Percentiles rank a stretch among this genome's conserved stretches.
phyloP scores from a whole-genome alignment of 2,329 filamentous ascomycete species.

The Calycina marina region DNA sequence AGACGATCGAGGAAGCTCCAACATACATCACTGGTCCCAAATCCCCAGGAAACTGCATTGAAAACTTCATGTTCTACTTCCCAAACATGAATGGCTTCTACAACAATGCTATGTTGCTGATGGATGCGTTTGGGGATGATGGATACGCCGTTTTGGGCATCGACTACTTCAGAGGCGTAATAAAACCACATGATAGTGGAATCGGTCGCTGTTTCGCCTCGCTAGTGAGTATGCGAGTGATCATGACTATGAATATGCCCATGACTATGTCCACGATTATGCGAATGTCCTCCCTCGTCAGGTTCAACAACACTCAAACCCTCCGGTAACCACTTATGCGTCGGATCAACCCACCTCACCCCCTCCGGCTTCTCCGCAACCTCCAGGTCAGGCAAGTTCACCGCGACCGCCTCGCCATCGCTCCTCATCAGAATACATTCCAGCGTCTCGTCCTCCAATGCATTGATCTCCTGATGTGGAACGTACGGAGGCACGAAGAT shows the following conservation, averaged over 20 bases:
- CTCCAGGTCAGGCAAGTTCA: conserved; percentile 29
- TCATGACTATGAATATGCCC: neutral
- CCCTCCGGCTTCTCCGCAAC: conserved; percentile 28
- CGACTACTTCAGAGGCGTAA: conserved; percentile 32
- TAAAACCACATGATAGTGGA: no score
- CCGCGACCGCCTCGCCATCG: conserved; percentile 29
- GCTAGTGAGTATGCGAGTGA: neutral
- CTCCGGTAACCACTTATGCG: conserved; percentile 17
- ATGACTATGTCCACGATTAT: neutral
- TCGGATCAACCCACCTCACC: conserved; percentile 31
- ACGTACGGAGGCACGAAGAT: conserved; percentile 31
- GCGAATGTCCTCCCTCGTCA: neutral
- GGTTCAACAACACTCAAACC: neutral
- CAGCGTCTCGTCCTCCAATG: conserved; percentile 26
- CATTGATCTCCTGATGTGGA: conserved; percentile 32
- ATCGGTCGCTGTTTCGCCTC: no score
- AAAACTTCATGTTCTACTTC: conserved; percentile 30
- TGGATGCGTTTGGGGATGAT: conserved; percentile 31
- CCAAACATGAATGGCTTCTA: conserved; percentile 31
- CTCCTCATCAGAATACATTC: conserved; percentile 29
- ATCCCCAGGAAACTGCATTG: conserved; percentile 22
- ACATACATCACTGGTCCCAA: conserved; percentile 25
- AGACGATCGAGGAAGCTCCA: conserved; percentile 23
- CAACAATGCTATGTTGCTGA: conserved; percentile 28
- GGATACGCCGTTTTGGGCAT: conserved; percentile 29